Evolutionary conservation across 2,329 filamentous ascomycete genomes (phyloP), one percentile per base, ranked within the genome.

Genomic region (Ophiostoma sp.): DNA sequence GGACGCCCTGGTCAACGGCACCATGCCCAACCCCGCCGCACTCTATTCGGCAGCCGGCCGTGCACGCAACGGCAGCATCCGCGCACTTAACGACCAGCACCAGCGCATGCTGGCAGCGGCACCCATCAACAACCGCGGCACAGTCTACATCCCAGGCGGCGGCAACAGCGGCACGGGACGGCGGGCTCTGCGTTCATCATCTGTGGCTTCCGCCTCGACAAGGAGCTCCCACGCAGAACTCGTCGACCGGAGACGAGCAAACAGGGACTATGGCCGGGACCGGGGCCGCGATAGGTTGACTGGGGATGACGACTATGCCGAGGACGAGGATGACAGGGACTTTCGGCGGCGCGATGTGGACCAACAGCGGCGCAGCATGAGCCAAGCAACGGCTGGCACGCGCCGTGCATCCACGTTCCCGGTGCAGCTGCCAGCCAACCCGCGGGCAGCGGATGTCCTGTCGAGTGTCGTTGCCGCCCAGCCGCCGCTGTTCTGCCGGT

Each of bases 11-110:
- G 68, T 74, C 36, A 76, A 74, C 41, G 76, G 76, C 4, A 71
- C 71, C 0, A 71, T 72, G 5, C 73, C 73, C 9, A 77, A 79
- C 69, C 71, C 76, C 65, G 68, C 73, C 49, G 72, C 68, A 44
- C 75, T 79, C 14, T 74, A 76, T 42, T 75, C 76, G 40, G 77
- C 77, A 0, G 76, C 76, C 1, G 72, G 75, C 27, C 75, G 76
- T 16, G 77, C 77, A 3, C 75, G 77, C 3, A 73, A 77, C 11
- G 75, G 76, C 44, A 76, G 75, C 65, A 74, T 79, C n/a, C 74
- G 75, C 27, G 77, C 77, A 2, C 73, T 79, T 14, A 73, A 74
- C 7, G 75, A 76, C 41, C 77, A 78, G 68, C 75, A 75, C 64
- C 75, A 75, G 68, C 75, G 77, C 6, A 69, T 77, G 49, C 69